Percentiles rank a stretch among this genome's conserved stretches.
phyloP scores from a whole-genome alignment of 2,329 filamentous ascomycete species.

The Thermoascus crustaceus region DNA sequence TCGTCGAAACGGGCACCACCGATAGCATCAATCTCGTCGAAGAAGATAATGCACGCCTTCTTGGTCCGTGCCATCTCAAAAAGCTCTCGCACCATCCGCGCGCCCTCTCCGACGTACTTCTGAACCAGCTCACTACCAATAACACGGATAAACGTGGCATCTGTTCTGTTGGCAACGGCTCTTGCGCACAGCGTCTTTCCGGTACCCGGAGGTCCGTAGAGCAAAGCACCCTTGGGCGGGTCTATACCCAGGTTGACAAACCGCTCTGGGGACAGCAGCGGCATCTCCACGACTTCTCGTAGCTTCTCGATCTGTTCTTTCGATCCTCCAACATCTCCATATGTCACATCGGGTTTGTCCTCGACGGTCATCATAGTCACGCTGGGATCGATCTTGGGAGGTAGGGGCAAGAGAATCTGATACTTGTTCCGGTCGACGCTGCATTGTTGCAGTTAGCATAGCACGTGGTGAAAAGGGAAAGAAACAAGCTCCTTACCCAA shows the following conservation, averaged over 20 bases:
- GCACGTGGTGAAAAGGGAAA: background rate
- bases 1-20: slow-evolving; percentile 95
- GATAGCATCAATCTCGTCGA: slow-evolving; percentile 95
- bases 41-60: slow-evolving; percentile 99
- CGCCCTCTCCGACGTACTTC: slow-evolving; percentile 97
- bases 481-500: slow-evolving; percentile 51
- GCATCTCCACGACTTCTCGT: slow-evolving; percentile 97
- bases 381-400: slow-evolving; percentile 96
- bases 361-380: slow-evolving; percentile 99
- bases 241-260: slow-evolving; percentile 99
- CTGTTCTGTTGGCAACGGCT: slow-evolving; percentile 94
- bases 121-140: slow-evolving; percentile 97
- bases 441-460: slow-evolving; percentile 8
- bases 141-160: slow-evolving; percentile 96
- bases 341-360: slow-evolving; percentile 98
- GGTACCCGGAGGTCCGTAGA: slow-evolving; percentile 96
- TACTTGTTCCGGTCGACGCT: slow-evolving; percentile 97
- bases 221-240: slow-evolving; percentile 89
- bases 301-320: slow-evolving; percentile 99
- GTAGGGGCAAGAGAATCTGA: slow-evolving; percentile 91
- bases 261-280: slow-evolving; percentile 86
- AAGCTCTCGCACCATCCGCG: slow-evolving; percentile 94
- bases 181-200: slow-evolving; percentile 97
- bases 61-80: slow-evolving; percentile 99
- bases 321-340: slow-evolving; percentile 96